These are phyloP conservation scores for Naganishia friedmannii DNA, from an alignment of 768 basidiomycete genomes.

Conservation along the genomic window DNA sequence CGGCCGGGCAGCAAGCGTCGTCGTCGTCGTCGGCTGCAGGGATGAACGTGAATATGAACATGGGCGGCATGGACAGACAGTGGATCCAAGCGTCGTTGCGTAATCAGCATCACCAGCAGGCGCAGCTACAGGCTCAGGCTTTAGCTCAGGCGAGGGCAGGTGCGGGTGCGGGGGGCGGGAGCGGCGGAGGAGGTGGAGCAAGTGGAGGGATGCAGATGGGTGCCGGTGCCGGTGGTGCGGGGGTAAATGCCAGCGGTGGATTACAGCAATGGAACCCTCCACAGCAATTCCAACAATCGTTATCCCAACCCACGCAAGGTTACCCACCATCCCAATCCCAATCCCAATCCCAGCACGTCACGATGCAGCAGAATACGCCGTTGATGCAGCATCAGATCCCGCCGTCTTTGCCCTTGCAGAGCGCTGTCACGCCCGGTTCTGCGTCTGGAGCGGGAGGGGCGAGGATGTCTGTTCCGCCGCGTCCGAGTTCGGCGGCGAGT, in stretches of 20 bases:
- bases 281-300: background rate
- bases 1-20: too few relatives aligned
- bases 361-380: too few relatives aligned
- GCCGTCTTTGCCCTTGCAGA: background rate
- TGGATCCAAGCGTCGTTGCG: constrained; percentile 20
- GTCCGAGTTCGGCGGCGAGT: constrained; percentile 8
- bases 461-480: background rate
- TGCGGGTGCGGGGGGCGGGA: too few relatives aligned
- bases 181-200: too few relatives aligned
- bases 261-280: background rate
- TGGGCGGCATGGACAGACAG: constrained; percentile 13
- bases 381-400: background rate
- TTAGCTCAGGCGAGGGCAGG: constrained; percentile 6
- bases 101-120: background rate
- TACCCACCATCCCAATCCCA: too few relatives aligned
- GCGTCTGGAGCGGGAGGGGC: background rate
- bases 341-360: too few relatives aligned
- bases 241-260: background rate
- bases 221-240: background rate
- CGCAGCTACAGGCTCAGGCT: constrained; percentile 23
- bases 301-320: too few relatives aligned
- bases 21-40: too few relatives aligned
- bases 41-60: too few relatives aligned
- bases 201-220: too few relatives aligned
- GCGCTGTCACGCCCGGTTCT: background rate